Base-by-base conservation (phyloP, 2,329 filamentous ascomycete species). In the Stromatinia cepivora region DNA sequence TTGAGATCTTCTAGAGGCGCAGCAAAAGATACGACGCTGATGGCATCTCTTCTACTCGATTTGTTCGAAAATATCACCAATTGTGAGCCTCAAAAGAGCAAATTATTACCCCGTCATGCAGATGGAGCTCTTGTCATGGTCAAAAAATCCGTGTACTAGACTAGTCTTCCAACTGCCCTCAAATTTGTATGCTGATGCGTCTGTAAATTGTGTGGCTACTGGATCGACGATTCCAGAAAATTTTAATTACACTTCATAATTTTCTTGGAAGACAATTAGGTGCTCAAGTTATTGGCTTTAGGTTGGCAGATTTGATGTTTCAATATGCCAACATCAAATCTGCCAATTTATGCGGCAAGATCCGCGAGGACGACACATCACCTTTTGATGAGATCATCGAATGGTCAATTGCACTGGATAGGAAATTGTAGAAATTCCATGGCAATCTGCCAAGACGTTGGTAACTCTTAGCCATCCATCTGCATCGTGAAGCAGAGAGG, bases 61-160 rank as follows among this genome's bases (percentile, higher is more conserved):
- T 17, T 71, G 0, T 70, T 64, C 22, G 56, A 69, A 46, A 71
- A 61, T 20, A 50, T 65, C 1, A 63, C 39, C 4, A 50, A 34
- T 20, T 39, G n/a, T 61, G 42, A 46, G 36, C 9, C 57, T 25
- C 45, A 17, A 46, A 25, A 10, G 25, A 34, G 22, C 15, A 50
- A 45, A 22, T 53, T 20, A 50, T 59, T 42, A 22, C 53, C 22
- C n/a, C 59, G 80, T 74, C 79, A 81, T 59, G 82, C 81, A 75
- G 83, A 81, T 13, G 82, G 82, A 45, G 77, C 66, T 65, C 77
- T 78, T 42, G 75, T 63, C 71, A 75, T 78, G 54, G 73, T 71
- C 45, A 74, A 77, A 31, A 71, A n/a, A n/a, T 72, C 22, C 31
- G 54, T 56, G 54, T 31, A 20, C 28, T 53, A 20, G 56, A 42